Evolutionary conservation across 2,329 filamentous ascomycete species (phyloP).

Genomic region (Diaporthe batatas): DNA sequence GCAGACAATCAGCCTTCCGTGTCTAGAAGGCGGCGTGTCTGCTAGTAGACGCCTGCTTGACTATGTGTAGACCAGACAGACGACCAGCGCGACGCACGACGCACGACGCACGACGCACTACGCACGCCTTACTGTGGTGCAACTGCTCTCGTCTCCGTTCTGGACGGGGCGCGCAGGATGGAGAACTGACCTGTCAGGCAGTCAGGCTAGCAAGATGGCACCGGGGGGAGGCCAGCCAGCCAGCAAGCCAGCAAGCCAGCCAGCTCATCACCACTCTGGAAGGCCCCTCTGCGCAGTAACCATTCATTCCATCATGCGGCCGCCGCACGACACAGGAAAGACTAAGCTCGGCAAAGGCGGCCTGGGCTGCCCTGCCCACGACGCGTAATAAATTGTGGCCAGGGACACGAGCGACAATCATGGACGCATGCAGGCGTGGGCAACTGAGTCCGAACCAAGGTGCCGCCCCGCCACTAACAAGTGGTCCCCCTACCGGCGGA

Average conservation of each 20-base stretch:
- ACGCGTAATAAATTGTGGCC: slow-evolving; percentile 38
- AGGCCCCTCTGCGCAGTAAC: not conserved
- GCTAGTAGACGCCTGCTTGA: not conserved
- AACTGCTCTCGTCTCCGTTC: slow-evolving; percentile 2
- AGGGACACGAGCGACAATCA: slow-evolving; percentile 37
- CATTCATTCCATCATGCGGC: slow-evolving; percentile 13
- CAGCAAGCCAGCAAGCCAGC: not conserved
- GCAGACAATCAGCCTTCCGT: slow-evolving; percentile 13
- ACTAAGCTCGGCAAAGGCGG: slow-evolving; percentile 30
- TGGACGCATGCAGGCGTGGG: slow-evolving; percentile 31
- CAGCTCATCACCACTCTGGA: slow-evolving; percentile 23
- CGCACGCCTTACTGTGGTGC: slow-evolving; percentile 18
- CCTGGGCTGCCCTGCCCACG: slow-evolving; percentile 30
- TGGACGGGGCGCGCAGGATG: not conserved
- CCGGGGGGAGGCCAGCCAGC: not conserved
- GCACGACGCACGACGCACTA: not conserved
- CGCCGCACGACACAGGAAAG: slow-evolving; percentile 7
- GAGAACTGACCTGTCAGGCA: slow-evolving; percentile 27
- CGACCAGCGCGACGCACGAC: not conserved
- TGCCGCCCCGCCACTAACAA: slow-evolving; percentile 27
- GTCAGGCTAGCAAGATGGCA: slow-evolving; percentile 18
- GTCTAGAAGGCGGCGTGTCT: not conserved
- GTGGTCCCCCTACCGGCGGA: slow-evolving; percentile 11
- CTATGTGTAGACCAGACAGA: no score
- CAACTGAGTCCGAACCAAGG: slow-evolving; percentile 23